Conservation (phyloP, 768 basidiomycete species). For the Suillus clintonianus region DNA sequence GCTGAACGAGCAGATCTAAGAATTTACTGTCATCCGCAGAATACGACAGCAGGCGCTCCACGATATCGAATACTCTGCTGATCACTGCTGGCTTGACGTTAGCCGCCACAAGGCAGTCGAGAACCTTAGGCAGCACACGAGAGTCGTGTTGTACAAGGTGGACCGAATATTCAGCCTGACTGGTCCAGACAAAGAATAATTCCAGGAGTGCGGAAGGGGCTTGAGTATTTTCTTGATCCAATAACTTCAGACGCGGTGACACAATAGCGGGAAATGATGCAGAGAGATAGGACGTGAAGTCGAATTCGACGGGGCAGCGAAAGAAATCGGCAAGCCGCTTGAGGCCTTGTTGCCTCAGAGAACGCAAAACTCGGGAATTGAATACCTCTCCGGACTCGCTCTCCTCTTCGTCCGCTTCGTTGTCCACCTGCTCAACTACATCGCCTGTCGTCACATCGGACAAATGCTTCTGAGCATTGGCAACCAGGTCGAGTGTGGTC, state of each 20-base stretch:
- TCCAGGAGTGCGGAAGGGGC: conserved; percentile 88
- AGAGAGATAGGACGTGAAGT: conserved; percentile 72
- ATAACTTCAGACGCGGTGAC: conserved; percentile 72
- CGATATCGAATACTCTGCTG: conserved; percentile 79
- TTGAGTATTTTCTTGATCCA: conserved; percentile 89
- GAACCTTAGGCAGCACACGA: conserved; percentile 72
- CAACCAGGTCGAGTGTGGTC: conserved; percentile 64
- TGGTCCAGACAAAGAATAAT: conserved; percentile 78
- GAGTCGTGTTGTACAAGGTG: conserved; percentile 73
- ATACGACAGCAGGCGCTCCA: conserved; percentile 66
- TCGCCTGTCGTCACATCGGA: conserved; percentile 32
- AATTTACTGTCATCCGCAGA: conserved; percentile 53
- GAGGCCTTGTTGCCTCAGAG: conserved; percentile 79
- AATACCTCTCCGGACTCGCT: conserved; percentile 24
- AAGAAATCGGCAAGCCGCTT: conserved; percentile 90
- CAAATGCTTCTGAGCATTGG: conserved; percentile 62
- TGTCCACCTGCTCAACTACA: conserved; percentile 39
- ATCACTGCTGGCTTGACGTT: conserved; percentile 89
- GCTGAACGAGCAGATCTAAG: conserved; percentile 59
- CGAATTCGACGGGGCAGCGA: conserved; percentile 68
- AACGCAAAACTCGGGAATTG: conserved; percentile 48
- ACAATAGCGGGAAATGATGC: conserved; percentile 72
- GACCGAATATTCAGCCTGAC: conserved; percentile 51
- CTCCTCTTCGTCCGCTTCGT: conserved; percentile 37
- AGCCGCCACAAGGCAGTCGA: conserved; percentile 75